Percentiles rank a stretch among this genome's conserved stretches.
Evolutionary conservation across 139 green algal species (phyloP).

Genomic region (Desmodesmus armatus): DNA sequence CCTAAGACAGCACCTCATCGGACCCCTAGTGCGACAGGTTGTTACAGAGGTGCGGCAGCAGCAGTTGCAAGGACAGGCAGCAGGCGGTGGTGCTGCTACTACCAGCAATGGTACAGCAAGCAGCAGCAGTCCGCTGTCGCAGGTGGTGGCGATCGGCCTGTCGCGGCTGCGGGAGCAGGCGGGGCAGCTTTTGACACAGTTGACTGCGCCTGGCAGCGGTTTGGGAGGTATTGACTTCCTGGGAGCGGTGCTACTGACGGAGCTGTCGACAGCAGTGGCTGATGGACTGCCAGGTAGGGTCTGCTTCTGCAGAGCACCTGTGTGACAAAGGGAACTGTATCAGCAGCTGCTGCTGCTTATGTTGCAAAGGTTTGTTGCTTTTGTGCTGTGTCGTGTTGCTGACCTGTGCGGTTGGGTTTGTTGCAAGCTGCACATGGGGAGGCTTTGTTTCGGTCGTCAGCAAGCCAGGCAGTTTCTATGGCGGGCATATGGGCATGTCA

Average conservation of each 20-base stretch:
- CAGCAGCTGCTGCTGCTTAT: too few relatives aligned
- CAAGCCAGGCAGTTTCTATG: too few relatives aligned
- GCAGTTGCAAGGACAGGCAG: slow-evolving; percentile 11
- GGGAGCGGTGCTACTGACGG: slow-evolving; percentile 77
- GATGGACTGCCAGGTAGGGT: slow-evolving; percentile 64
- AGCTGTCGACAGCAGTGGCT: slow-evolving; percentile 76
- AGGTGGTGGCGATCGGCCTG: slow-evolving; percentile 55
- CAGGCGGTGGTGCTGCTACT: not conserved
- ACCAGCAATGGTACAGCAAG: not conserved
- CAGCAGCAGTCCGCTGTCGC: slow-evolving; percentile 80
- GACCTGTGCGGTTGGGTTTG: too few relatives aligned
- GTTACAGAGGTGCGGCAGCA: slow-evolving; percentile 50
- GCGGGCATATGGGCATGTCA: too few relatives aligned
- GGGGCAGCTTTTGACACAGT: slow-evolving; percentile 21
- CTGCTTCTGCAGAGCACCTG: too few relatives aligned
- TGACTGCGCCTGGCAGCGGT: slow-evolving; percentile 16
- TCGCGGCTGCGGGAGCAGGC: not conserved
- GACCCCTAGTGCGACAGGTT: slow-evolving; percentile 69
- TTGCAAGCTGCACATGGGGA: too few relatives aligned
- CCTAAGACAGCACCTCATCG: slow-evolving; percentile 72
- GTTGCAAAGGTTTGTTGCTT: too few relatives aligned
- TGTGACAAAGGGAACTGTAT: too few relatives aligned
- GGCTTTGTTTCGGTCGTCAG: too few relatives aligned
- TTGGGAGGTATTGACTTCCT: slow-evolving; percentile 82
- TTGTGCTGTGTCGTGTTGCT: too few relatives aligned